Base-by-base conservation (phyloP, 1,139 yeast genomes). In the Taphrina wiesneri region DNA sequence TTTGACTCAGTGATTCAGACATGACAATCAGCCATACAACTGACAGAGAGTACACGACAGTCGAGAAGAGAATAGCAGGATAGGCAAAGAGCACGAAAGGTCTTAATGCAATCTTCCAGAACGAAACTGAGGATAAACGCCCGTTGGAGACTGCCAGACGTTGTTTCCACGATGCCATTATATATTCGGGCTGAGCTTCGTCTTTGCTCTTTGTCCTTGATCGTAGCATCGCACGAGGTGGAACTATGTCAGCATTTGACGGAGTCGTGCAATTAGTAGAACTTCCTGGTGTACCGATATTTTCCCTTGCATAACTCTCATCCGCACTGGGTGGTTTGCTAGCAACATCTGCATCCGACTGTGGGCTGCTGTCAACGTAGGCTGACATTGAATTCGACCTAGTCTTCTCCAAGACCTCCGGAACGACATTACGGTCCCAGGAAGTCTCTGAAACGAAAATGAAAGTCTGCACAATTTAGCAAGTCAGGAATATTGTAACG, bases 1-100 rank as follows among this genome's bases (percentile, higher is more conserved):
- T 81, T 15, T 80, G 79, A 2, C 85, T 78, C 41, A 85, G 80
- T 0, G 85, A 80, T 72, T 85, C 87, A 0, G 86, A 82, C 57
- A 85, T 81, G 59, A 84, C 83, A 73, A 85, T 85, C 63, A 85
- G 79, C 87, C 87, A 85, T 23, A 85, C 86, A 28, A 85, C 86
- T 11, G 86, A 84, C 67, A 85, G 78, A 0, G 86, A 77, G 71
- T 85, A 85, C 1, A 83, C 74, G 9, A 85, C 71, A 0, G 87
- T 78, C 0, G 86, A 83, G 71, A 80, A 85, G n/a, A 83, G 73
- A 19, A 85, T 77, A 2, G 83, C 77, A 0, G 88, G 87, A 72
- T 84, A 85, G 1, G 77, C 69, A 68, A 78, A 81, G 13, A 85
- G 77, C 28, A 81, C 78, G 70, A 85, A 81, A 1, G 88, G 88